phyloP scores from a whole-genome alignment of 805 yeast genomes.

The Cyberlindnera nakhonratchasimensis region DNA sequence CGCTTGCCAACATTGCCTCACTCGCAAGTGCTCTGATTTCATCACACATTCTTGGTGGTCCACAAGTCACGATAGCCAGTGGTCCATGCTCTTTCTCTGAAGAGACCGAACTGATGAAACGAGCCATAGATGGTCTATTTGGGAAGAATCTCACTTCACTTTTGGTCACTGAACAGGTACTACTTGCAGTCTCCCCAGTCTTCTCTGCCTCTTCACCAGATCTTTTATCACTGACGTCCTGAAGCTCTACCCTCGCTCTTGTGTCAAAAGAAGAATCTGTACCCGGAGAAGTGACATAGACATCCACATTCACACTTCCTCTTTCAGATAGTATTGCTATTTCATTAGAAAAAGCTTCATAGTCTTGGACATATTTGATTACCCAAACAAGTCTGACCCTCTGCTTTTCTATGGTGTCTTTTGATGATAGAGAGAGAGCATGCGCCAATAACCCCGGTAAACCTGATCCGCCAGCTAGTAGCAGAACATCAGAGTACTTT shows the following conservation, averaged over 20 bases:
- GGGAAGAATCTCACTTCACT: not conserved
- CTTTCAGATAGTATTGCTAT: conserved; percentile 30
- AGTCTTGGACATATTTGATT: conserved; percentile 47
- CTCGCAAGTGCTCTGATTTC: conserved; percentile 45
- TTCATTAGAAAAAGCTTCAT: conserved; percentile 48
- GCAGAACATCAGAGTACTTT: conserved; percentile 37
- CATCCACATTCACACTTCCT: conserved; percentile 29
- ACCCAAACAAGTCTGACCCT: conserved; percentile 58
- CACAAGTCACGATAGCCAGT: conserved; percentile 57
- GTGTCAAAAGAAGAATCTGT: conserved; percentile 33
- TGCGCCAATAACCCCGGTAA: conserved; percentile 48
- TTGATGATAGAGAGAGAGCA: conserved; percentile 30
- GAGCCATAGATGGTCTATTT: not conserved
- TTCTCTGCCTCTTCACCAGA: not conserved
- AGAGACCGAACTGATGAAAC: conserved; percentile 30
- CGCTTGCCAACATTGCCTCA: conserved; percentile 35
- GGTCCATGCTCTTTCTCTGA: conserved; percentile 35
- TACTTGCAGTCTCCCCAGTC: not conserved
- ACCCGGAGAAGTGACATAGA: conserved; percentile 39
- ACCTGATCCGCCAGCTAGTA: conserved; percentile 52
- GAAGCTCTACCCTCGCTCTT: conserved; percentile 39
- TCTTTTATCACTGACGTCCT: not conserved
- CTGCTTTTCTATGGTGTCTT: conserved; percentile 27
- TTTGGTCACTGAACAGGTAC: not conserved
- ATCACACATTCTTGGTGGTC: conserved; percentile 59